A percentile compares a stretch with the other conserved stretches of the same genome.
Conservation (phyloP, 2,329 filamentous ascomycete genomes). For the Talaromyces sp. region DNA sequence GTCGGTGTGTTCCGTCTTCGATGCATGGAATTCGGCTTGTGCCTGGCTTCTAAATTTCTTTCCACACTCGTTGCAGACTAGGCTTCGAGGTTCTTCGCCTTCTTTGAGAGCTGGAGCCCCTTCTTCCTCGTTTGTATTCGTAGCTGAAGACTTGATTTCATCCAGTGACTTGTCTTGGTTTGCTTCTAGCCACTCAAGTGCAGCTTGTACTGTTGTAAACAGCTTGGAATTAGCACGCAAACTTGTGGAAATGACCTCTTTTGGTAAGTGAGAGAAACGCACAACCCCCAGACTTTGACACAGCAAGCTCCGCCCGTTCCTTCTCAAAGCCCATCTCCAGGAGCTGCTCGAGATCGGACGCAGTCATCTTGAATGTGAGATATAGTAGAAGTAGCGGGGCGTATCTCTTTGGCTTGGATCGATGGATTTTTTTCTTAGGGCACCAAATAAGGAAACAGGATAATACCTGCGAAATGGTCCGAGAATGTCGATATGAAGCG, state of each 20-base stretch:
- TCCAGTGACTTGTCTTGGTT: constrained; percentile 86
- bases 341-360: constrained; percentile 58
- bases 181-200: constrained; percentile 90
- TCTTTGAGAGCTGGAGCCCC: constrained; percentile 65
- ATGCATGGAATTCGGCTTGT: constrained; percentile 84
- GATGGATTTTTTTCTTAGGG: no score
- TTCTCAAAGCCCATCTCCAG: constrained; percentile 75
- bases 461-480: background rate
- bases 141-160: constrained; percentile 63
- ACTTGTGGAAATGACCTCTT: background rate
- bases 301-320: constrained; percentile 74
- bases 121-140: constrained; percentile 49
- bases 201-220: constrained; percentile 66
- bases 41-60: constrained; percentile 82
- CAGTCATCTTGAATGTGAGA: constrained; percentile 30
- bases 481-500: background rate
- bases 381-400: no score
- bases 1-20: constrained; percentile 85
- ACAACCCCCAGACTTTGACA: constrained; percentile 79
- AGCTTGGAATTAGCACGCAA: background rate
- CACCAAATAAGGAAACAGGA: background rate
- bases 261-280: constrained; percentile 36
- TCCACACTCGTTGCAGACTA: constrained; percentile 91
- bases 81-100: constrained; percentile 70
- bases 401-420: no score